Evolutionary conservation across 1,284 basidiomycete genomes (phyloP).

Genomic region (Ganoderma leucocontextum): DNA sequence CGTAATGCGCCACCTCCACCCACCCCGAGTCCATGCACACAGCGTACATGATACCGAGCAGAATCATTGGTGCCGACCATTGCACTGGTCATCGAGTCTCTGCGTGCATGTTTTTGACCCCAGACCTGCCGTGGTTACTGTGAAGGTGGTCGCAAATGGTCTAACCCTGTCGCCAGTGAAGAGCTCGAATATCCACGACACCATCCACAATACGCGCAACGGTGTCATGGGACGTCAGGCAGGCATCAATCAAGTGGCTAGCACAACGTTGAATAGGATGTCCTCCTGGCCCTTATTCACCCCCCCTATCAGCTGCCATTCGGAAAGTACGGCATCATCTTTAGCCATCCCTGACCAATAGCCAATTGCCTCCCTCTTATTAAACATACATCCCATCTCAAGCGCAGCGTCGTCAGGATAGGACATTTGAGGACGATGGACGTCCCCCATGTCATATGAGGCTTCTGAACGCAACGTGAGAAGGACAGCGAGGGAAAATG

Average conservation of each 20-base stretch:
- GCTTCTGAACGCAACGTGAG: not conserved
- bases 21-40: not conserved
- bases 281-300: not conserved
- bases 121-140: not conserved
- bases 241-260: not conserved
- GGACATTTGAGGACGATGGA: not conserved
- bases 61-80: not conserved
- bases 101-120: not conserved
- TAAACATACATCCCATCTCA: not conserved
- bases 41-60: not conserved
- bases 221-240: not conserved
- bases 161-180: not conserved
- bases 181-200: not conserved
- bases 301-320: not conserved
- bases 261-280: not conserved
- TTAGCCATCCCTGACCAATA: not conserved
- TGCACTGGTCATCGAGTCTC: not conserved
- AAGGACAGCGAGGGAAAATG: not conserved
- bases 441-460: not conserved
- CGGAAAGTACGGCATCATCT: not conserved
- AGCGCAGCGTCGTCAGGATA: not conserved
- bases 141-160: not conserved
- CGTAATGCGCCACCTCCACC: not conserved
- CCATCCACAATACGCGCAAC: not conserved
- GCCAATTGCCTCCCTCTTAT: slow-evolving; percentile 1